Percentiles rank a stretch among this genome's conserved stretches.
phyloP scores from a whole-genome alignment of 2,329 filamentous ascomycete species.

The Malbranchea zuffiana region DNA sequence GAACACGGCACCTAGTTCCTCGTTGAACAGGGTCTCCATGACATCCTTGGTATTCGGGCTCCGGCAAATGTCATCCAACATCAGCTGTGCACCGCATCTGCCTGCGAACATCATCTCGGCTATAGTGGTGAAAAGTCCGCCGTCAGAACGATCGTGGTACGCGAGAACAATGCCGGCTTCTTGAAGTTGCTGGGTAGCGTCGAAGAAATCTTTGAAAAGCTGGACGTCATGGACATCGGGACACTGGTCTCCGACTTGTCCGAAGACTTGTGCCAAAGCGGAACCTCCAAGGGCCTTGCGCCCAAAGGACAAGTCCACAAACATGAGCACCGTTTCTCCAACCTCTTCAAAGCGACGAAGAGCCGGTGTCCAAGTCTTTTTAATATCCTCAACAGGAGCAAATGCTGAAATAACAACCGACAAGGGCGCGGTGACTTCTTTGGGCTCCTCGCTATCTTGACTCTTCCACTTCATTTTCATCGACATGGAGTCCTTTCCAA shows the following conservation, averaged over 20 bases:
- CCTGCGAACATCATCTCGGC: constrained; percentile 98
- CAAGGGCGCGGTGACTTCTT: constrained; percentile 84
- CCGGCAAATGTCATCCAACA: constrained; percentile 57
- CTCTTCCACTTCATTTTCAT: constrained; percentile 98
- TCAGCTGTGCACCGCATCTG: constrained; percentile 74
- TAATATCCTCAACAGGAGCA: constrained; percentile 67
- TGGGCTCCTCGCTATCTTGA: constrained; percentile 51
- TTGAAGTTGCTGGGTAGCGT: constrained; percentile 62
- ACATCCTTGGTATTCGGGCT: constrained; percentile 54
- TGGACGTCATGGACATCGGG: constrained; percentile 78
- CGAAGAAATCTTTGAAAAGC: constrained; percentile 79
- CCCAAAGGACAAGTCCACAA: constrained; percentile 77
- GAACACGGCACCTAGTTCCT: constrained; percentile 92
- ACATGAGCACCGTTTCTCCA: constrained; percentile 77
- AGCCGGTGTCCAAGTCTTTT: constrained; percentile 87
- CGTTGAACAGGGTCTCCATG: constrained; percentile 78
- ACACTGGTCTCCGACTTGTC: constrained; percentile 70
- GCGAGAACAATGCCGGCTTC: constrained; percentile 67
- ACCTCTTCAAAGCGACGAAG: constrained; percentile 74
- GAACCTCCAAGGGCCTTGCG: constrained; percentile 79
- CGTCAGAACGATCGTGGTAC: constrained; percentile 90
- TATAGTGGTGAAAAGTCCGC: constrained; percentile 79
- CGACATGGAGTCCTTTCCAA: constrained; percentile 95
- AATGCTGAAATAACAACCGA: constrained; percentile 89
- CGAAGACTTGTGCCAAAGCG: constrained; percentile 78